Evolutionary conservation across 306 rosid species (phyloP).

Genomic region (Lagenaria siceraria): DNA sequence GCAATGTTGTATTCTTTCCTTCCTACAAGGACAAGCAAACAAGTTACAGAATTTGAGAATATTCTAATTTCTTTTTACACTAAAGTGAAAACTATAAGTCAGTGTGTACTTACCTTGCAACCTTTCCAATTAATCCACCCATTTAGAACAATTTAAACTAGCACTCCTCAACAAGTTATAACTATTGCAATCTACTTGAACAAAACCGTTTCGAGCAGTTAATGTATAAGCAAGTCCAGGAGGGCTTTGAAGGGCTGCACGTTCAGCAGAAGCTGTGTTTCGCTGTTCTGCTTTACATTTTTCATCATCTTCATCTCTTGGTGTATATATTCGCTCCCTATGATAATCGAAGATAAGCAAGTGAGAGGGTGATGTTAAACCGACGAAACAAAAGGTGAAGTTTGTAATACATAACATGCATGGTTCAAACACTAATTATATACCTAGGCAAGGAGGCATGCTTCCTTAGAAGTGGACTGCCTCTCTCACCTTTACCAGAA

Average conservation of each 20-base stretch:
- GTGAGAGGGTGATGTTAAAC: background rate
- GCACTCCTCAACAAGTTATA: slow-evolving; percentile 27
- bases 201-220: slow-evolving; percentile 16
- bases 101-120: slow-evolving; percentile 14
- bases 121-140: slow-evolving; percentile 16
- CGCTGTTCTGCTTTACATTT: slow-evolving; percentile 8
- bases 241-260: slow-evolving; percentile 21
- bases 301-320: slow-evolving; percentile 21
- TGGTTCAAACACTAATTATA: slow-evolving; percentile 6
- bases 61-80: background rate
- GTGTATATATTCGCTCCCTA: slow-evolving; percentile 39
- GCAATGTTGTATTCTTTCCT: background rate
- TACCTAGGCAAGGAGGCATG: slow-evolving; percentile 61
- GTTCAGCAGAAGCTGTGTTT: slow-evolving; percentile 19
- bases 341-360: background rate
- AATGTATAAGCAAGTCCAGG: slow-evolving; percentile 18
- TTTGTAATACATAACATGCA: background rate
- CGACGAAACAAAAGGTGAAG: background rate
- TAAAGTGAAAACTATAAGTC: background rate
- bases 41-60: background rate
- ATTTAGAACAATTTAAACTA: slow-evolving; percentile 30
- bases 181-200: slow-evolving; percentile 18
- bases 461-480: slow-evolving; percentile 35
- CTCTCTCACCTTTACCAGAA: slow-evolving; percentile 18
- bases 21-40: slow-evolving; percentile 16